A percentile compares a stretch with the other conserved stretches of the same genome.
Conservation (phyloP, 768 basidiomycete genomes). For the Pleurotus platypus region DNA sequence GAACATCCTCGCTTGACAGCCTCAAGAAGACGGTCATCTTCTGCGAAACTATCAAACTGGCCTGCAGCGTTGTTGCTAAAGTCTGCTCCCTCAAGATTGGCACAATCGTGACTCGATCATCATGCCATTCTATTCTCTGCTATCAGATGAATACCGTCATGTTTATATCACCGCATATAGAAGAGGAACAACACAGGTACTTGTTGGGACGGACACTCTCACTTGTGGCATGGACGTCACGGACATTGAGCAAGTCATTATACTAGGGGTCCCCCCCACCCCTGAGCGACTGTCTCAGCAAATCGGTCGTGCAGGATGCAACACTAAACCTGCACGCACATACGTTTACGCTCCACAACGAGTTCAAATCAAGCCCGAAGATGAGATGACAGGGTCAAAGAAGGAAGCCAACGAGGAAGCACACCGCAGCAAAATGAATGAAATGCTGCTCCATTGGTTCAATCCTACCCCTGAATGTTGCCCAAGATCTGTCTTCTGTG, state of each 20-base stretch:
- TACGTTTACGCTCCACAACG: slow-evolving; percentile 18
- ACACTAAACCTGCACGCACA: slow-evolving; percentile 14
- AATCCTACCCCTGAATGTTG: not conserved
- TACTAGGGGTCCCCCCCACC: too few species aligned
- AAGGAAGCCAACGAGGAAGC: too few species aligned
- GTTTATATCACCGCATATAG: too few species aligned
- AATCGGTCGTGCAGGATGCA: not conserved
- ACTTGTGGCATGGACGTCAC: slow-evolving; percentile 13
- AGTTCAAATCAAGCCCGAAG: too few species aligned
- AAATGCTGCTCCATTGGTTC: not conserved
- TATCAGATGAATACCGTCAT: too few species aligned
- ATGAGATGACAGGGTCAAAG: too few species aligned
- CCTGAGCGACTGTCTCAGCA: too few species aligned
- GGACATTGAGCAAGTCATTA: slow-evolving; percentile 14
- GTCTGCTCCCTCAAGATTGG: not conserved
- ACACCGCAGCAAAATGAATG: too few species aligned
- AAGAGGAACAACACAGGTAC: not conserved
- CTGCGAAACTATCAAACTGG: not conserved
- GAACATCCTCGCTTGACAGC: not conserved
- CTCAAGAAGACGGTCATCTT: not conserved
- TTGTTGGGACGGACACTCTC: not conserved
- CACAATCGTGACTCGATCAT: not conserved
- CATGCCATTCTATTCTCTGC: not conserved
- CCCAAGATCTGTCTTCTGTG: not conserved
- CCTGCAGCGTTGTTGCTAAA: not conserved